These are phyloP conservation scores for Zizania latifolia DNA, from an alignment of 176 grass and related monocot species.

Conservation along the genomic window DNA sequence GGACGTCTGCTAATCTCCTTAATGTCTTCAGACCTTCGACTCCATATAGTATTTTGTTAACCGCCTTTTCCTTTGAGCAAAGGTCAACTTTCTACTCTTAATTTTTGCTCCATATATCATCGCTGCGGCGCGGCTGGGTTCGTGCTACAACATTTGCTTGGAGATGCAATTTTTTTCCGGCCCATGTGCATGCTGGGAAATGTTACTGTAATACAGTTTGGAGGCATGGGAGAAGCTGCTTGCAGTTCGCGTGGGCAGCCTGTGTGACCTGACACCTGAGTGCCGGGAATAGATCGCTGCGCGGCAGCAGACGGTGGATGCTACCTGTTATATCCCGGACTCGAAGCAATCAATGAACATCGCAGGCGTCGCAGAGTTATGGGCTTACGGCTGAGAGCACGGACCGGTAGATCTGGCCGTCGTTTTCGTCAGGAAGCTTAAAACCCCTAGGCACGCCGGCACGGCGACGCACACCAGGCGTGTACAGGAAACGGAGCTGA, in stretches of 20 bases:
- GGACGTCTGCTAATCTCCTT: neutral
- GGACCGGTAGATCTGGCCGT: conserved; percentile 3
- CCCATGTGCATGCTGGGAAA: conserved; percentile 14
- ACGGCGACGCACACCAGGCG: neutral
- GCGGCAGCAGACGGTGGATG: neutral
- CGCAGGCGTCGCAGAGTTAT: no score
- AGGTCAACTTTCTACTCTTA: neutral
- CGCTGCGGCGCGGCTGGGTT: no score
- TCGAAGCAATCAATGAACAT: conserved; percentile 22
- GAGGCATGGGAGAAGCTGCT: neutral
- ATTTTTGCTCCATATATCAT: neutral
- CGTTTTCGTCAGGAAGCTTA: neutral
- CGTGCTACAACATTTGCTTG: neutral
- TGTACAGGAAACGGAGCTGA: no score
- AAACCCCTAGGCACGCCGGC: neutral
- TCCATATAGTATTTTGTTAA: neutral
- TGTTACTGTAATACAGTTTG: neutral
- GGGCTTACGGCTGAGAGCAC: neutral
- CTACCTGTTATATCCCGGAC: conserved; percentile 31
- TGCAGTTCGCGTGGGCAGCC: neutral
- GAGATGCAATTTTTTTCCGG: neutral
- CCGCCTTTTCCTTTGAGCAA: neutral
- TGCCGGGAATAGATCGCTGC: neutral
- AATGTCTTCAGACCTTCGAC: neutral
- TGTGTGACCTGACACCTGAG: neutral